A percentile compares a stretch with the other conserved stretches of the same genome.
Evolutionary conservation across 495 filamentous ascomycete species (phyloP).

Genomic region (Podospora bellae-mahoneyi): DNA sequence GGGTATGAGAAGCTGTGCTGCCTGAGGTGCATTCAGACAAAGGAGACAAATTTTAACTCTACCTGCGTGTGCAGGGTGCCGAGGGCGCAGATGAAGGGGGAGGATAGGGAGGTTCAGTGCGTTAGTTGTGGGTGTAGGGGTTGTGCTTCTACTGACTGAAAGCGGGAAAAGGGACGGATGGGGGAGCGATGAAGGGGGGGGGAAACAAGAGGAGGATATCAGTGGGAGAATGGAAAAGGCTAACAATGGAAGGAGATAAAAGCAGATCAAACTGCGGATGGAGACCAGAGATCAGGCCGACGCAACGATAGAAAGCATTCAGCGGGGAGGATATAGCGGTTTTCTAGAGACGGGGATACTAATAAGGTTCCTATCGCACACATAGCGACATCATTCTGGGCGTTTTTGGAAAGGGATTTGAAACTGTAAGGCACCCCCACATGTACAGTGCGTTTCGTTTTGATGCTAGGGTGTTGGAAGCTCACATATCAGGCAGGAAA

Average conservation of each 20-base stretch:
- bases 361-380: neutral
- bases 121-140: constrained; percentile 95
- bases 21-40: constrained; percentile 93
- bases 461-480: neutral
- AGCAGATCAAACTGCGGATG: too few relatives aligned
- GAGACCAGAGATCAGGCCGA: too few relatives aligned
- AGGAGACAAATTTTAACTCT: constrained; percentile 97
- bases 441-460: neutral
- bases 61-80: constrained; percentile 98
- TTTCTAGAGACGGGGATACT: neutral
- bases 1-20: constrained; percentile 99
- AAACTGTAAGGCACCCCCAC: neutral
- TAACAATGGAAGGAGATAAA: too few relatives aligned
- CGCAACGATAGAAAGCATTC: neutral
- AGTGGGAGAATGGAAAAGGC: neutral
- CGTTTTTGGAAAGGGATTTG: neutral
- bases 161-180: neutral
- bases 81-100: constrained; percentile 76
- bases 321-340: neutral
- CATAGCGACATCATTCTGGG: neutral
- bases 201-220: neutral
- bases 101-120: constrained; percentile 86
- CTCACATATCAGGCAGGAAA: neutral
- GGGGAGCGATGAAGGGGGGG: too few relatives aligned
- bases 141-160: constrained; percentile 79